Conservation (phyloP, 2,329 filamentous ascomycete species). For the Coniochaeta hoffmannii region DNA sequence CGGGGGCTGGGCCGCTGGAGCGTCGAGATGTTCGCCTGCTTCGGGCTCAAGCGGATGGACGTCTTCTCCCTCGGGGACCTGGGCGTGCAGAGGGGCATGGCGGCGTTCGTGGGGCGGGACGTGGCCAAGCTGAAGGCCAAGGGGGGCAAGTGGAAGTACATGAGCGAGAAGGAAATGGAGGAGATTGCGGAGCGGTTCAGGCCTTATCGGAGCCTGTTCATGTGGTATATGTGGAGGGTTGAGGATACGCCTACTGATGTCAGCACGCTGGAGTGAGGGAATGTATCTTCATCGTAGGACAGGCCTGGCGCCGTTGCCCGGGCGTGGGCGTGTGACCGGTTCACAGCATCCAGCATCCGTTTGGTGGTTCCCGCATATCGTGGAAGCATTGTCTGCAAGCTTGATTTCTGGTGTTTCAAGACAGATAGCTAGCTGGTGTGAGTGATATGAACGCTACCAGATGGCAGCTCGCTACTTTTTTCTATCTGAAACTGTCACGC, state of each 20-base stretch:
- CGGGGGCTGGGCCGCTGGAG: slow-evolving; percentile 84
- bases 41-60: slow-evolving; percentile 89
- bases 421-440: background rate
- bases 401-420: background rate
- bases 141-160: slow-evolving; percentile 95
- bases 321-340: background rate
- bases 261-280: slow-evolving; percentile 42
- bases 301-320: background rate
- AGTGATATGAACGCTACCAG: background rate
- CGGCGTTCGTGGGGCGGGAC: slow-evolving; percentile 75
- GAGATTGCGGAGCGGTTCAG: slow-evolving; percentile 72
- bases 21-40: slow-evolving; percentile 97
- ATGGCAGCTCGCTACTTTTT: background rate
- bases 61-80: slow-evolving; percentile 89
- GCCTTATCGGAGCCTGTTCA: slow-evolving; percentile 86
- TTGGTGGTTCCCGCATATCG: background rate
- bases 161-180: slow-evolving; percentile 88
- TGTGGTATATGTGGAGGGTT: slow-evolving; percentile 98
- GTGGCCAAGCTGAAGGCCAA: slow-evolving; percentile 78
- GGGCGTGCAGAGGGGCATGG: slow-evolving; percentile 92
- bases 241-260: slow-evolving; percentile 62
- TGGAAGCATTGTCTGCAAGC: background rate
- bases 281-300: background rate
- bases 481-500: background rate
- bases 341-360: background rate